These are phyloP conservation scores for Chloris gayana DNA, from an alignment of 176 grass and related monocot genomes.

Conservation along the genomic window DNA sequence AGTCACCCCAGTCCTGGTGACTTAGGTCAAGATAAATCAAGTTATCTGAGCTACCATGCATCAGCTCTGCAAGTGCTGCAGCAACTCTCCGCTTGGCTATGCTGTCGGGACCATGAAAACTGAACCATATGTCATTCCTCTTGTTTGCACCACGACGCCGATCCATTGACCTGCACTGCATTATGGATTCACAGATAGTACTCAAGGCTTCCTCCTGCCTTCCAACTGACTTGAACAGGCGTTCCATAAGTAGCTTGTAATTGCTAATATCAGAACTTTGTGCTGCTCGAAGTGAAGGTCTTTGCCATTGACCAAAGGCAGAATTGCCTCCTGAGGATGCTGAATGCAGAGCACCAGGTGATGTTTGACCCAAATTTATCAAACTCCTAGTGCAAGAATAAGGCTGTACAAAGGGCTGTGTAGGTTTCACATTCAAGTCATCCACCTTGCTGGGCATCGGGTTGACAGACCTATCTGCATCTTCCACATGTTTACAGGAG, in stretches of 20 bases:
- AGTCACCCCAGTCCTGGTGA: conserved; percentile 44
- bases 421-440: conserved; percentile 44
- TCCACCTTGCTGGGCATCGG: conserved; percentile 45
- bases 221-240: conserved; percentile 71
- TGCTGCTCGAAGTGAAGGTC: conserved; percentile 30
- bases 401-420: conserved; percentile 38
- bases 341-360: conserved; percentile 39
- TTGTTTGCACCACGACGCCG: conserved; percentile 46
- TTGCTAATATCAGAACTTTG: conserved; percentile 57
- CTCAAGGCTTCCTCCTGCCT: conserved; percentile 86
- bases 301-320: conserved; percentile 61
- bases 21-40: conserved; percentile 73
- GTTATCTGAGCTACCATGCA: conserved; percentile 64
- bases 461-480: conserved; percentile 30
- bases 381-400: conserved; percentile 35
- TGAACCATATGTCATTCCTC: conserved; percentile 84
- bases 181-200: conserved; percentile 58
- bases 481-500: conserved; percentile 27
- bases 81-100: conserved; percentile 65
- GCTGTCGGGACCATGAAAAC: conserved; percentile 75
- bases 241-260: conserved; percentile 70
- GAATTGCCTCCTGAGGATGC: conserved; percentile 39
- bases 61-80: conserved; percentile 70
- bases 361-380: conserved; percentile 34
- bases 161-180: conserved; percentile 39